Evolutionary conservation across 176 grass and related monocot species (phyloP), one percentile per base, ranked within the genome.

Genomic region (Elymus sibiricus): DNA sequence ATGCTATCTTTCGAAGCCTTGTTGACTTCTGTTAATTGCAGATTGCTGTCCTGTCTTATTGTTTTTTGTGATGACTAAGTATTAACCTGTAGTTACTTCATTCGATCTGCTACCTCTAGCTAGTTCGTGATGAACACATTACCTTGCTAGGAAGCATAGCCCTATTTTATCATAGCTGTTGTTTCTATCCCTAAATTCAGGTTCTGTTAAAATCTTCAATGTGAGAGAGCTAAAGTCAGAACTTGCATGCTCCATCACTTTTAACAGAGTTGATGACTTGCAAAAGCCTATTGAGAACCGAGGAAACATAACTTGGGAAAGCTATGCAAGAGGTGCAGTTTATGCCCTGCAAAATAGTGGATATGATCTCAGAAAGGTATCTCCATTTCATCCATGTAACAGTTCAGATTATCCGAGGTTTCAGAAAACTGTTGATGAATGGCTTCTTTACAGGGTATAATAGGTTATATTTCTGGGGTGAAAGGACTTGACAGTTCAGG

Each of bases 401-500:
- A 64, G 37, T 84, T 47, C n/a, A 77, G 69, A 81, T 70, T 75
- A 69, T 70, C 11, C 21, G 64, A 38, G 49, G 5, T 14, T 79
- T 79, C 42, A 35, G 71, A 83, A 34, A 62, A 15, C 24, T 55
- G 74, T 40, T 84, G 27, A 78, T 49, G 5, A 27, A 74, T 67
- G 35, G 58, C 67, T 75, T 87, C 25, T 62, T 87, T 87, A 59
- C 64, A 95, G 96, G 96, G 93, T 75, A 89, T 98, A 29, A 78
- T 90, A 81, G 96, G 96, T 32, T 95, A 92, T 79, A 91, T 98
- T 90, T 95, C 89, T 82, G 96, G 96, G 56, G 90, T 92, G 21
- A 89, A 94, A 58, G 96, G 94, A 78, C 90, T 95, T 29, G 94
- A 98, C 74, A 95, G 96, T 87, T 98, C 96, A 67, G 96, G 96